A percentile compares a stretch with the other conserved stretches of the same genome.
Conservation (phyloP, 2,329 filamentous ascomycete genomes). For the Huntiella decipiens region DNA sequence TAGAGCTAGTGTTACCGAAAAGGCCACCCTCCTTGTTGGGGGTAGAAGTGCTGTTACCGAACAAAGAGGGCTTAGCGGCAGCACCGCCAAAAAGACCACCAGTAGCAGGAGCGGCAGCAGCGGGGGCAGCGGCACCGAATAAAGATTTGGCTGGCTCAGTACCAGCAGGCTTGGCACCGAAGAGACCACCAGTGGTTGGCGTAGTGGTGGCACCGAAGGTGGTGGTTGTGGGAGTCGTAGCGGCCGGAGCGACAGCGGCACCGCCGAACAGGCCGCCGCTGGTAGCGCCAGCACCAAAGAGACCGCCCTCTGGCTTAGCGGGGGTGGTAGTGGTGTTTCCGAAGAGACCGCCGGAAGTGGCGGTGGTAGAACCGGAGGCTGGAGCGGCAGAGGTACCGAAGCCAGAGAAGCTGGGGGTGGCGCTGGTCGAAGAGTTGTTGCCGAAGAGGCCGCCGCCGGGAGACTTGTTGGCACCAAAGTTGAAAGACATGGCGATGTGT, state of each 20-base stretch:
- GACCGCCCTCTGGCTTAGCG: conserved; percentile 16
- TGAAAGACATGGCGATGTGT: conserved; percentile 21
- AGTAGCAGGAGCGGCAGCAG: conserved; percentile 12
- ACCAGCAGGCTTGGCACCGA: conserved; percentile 15
- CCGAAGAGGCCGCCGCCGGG: conserved; percentile 12
- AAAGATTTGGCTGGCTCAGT: conserved; percentile 15
- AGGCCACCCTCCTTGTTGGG: conserved; percentile 14
- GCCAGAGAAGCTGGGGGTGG: conserved; percentile 10
- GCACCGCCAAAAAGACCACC: conserved; percentile 14
- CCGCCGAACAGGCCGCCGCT: conserved; percentile 17
- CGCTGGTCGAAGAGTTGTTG: conserved; percentile 12
- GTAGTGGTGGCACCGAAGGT: conserved; percentile 22
- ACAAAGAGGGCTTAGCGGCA: conserved; percentile 4
- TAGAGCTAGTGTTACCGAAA: conserved; percentile 9
- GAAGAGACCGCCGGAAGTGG: conserved; percentile 24
- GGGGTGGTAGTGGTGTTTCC: conserved; percentile 17
- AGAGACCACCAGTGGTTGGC: conserved; percentile 31
- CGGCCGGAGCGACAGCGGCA: conserved; percentile 8
- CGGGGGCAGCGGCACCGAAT: conserved; percentile 14
- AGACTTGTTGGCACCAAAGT: conserved; percentile 17
- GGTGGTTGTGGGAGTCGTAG: no score
- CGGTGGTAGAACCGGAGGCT: conserved; percentile 19
- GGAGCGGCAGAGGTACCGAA: conserved; percentile 14
- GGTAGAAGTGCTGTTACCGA: conserved; percentile 12
- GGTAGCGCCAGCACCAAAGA: conserved; percentile 21